Evolutionary conservation across 192 early-diverging fungal species (phyloP).

Genomic region (Diversispora epigaea): DNA sequence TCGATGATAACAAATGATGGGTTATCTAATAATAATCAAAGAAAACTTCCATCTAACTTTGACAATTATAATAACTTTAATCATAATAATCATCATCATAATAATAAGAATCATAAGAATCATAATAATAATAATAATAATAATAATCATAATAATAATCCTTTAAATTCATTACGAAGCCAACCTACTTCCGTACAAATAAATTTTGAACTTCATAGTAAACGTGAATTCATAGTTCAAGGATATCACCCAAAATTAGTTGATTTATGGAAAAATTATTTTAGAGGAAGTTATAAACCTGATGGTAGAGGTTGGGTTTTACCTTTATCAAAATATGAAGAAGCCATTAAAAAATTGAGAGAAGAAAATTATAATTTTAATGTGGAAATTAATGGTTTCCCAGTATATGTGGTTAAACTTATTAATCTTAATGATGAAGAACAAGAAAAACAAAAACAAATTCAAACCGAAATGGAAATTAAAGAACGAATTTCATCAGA

Average conservation of each 20-base stretch:
- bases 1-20: neutral
- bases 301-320: conserved; percentile 6
- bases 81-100: too few relatives aligned
- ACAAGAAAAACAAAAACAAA: neutral
- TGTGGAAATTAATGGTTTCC: neutral
- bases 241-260: conserved; percentile 19
- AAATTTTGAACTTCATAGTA: neutral
- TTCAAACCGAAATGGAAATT: neutral
- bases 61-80: too few relatives aligned
- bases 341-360: neutral
- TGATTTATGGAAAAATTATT: neutral
- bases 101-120: neutral
- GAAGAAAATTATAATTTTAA: neutral
- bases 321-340: conserved; percentile 9
- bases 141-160: neutral
- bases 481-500: conserved; percentile 1
- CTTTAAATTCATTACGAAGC: neutral
- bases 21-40: neutral
- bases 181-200: neutral
- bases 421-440: neutral
- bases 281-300: neutral
- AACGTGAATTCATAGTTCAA: neutral
- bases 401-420: conserved; percentile 11
- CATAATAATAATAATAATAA: too few relatives aligned
- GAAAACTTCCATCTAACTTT: too few relatives aligned